These are phyloP conservation scores for Cutaneotrichosporon sp. DNA, from an alignment of 1,284 basidiomycete species.

Conservation along the genomic window DNA sequence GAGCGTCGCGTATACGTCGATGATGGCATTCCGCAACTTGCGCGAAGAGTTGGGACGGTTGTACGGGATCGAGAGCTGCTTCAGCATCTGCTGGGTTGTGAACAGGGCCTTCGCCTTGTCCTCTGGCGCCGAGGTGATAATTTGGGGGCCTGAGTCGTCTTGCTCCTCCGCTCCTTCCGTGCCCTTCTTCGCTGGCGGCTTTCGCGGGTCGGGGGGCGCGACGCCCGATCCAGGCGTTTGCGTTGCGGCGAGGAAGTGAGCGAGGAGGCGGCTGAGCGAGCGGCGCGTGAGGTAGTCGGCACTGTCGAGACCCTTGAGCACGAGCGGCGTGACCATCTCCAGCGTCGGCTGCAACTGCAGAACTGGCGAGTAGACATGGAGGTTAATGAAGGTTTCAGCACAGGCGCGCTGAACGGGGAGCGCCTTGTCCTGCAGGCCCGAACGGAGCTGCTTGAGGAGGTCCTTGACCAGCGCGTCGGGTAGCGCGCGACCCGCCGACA, in stretches of 20 bases:
- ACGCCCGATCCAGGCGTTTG: slow-evolving; percentile 65
- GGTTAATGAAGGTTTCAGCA: slow-evolving; percentile 53
- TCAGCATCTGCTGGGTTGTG: slow-evolving; percentile 73
- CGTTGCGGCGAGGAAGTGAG: slow-evolving; percentile 76
- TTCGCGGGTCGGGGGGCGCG: slow-evolving; percentile 52
- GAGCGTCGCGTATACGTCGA: slow-evolving; percentile 81
- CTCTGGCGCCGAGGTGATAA: slow-evolving; percentile 52
- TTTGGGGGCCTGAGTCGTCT: slow-evolving; percentile 55
- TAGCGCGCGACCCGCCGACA: slow-evolving; percentile 73
- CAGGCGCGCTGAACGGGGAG: slow-evolving; percentile 80
- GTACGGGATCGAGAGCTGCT: slow-evolving; percentile 69
- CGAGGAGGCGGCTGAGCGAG: slow-evolving; percentile 70
- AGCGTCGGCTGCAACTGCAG: slow-evolving; percentile 33
- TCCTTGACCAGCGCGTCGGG: slow-evolving; percentile 76
- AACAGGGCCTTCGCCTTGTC: slow-evolving; percentile 69
- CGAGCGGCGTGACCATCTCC: slow-evolving; percentile 54
- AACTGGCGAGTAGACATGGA: slow-evolving; percentile 32
- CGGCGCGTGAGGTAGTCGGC: slow-evolving; percentile 80
- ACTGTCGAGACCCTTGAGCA: slow-evolving; percentile 69
- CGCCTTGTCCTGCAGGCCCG: slow-evolving; percentile 73
- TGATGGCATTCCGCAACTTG: slow-evolving; percentile 72
- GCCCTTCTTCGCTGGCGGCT: slow-evolving; percentile 57
- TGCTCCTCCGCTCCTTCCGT: slow-evolving; percentile 58
- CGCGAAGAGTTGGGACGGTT: slow-evolving; percentile 66
- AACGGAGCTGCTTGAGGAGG: slow-evolving; percentile 74